Base-by-base conservation (phyloP, 116 monocot genomes). In the Papilionanthe hybrid region DNA sequence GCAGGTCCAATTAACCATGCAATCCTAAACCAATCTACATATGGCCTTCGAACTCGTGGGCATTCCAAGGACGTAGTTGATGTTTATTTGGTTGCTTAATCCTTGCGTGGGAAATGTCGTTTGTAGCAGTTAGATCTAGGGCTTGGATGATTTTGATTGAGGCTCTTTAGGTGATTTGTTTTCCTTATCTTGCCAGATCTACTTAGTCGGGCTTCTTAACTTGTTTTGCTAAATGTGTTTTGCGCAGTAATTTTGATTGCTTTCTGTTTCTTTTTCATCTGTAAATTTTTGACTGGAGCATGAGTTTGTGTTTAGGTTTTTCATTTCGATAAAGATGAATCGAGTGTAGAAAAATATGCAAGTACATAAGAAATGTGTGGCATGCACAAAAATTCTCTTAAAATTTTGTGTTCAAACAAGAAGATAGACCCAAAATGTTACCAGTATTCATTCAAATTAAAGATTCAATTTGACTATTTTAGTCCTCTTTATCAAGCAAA, bases 1-100 rank as follows among this genome's bases (percentile, higher is more conserved):
- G 30, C 93, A 95, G 93, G 95, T 91, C 27, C 69, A 53, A 17
- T 81, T 67, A 69, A 69, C 25, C 37, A 68, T 30, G 17, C 15
- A 9, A 71, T 13, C 71, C 43, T 75, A 32, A 20, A 48, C 20
- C 28, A 42, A 10, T 11, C 10, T 42, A 12, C 22, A 29, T 30
- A 22, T 22, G 32, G 32, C 4, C 68, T 44, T 48, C 47, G 13
- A 48, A 55, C 45, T 23, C 44, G 0, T 32, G 32, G 32, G 32
- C 47, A 15, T 53, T 32, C 1, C 41, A n/a, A 30, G 42, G 25
- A 3, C 18, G 22, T 22, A 37, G 73, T 22, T 79, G 25, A 71
- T n/a, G 32, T 72, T 5, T 12, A 20, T 73, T 17, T 32, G 32
- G 32, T 32, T 32, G 32, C 32, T 60, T 23, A 73, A 44, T 73